phyloP scores from a whole-genome alignment of 2,329 filamentous ascomycete genomes.

The Ophiocordyceps sinensis region DNA sequence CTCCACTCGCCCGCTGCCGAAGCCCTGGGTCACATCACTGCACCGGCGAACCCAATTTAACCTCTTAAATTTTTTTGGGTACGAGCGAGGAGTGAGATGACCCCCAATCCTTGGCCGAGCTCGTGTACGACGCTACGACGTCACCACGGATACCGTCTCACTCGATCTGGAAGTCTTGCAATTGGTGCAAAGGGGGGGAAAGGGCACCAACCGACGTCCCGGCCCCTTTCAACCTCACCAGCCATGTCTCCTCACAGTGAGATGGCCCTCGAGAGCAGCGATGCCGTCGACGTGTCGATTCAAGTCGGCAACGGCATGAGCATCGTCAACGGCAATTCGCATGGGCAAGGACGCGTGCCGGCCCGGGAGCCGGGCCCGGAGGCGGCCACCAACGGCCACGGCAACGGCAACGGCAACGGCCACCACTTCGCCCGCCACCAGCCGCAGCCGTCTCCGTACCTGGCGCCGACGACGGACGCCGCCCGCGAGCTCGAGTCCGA shows the following conservation, averaged over 20 bases:
- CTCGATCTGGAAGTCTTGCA: neutral
- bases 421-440: conserved; percentile 8
- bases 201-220: neutral
- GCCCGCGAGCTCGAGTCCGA: conserved; percentile 44
- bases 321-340: neutral
- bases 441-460: conserved; percentile 9
- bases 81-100: neutral
- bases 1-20: too few relatives aligned
- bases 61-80: neutral
- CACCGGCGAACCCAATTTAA: too few relatives aligned
- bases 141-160: neutral
- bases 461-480: conserved; percentile 32
- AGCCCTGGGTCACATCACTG: too few relatives aligned
- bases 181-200: neutral
- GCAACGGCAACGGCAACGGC: neutral
- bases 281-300: neutral
- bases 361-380: too few relatives aligned
- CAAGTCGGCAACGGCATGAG: neutral
- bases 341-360: too few relatives aligned
- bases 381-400: too few relatives aligned
- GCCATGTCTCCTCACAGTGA: conserved; percentile 1
- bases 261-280: conserved; percentile 3
- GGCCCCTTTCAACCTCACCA: too few relatives aligned
- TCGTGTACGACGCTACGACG: neutral
- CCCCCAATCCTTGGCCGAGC: too few relatives aligned